Conservation (phyloP, 2,329 filamentous ascomycete species). For the Clonostachys byssicola region DNA sequence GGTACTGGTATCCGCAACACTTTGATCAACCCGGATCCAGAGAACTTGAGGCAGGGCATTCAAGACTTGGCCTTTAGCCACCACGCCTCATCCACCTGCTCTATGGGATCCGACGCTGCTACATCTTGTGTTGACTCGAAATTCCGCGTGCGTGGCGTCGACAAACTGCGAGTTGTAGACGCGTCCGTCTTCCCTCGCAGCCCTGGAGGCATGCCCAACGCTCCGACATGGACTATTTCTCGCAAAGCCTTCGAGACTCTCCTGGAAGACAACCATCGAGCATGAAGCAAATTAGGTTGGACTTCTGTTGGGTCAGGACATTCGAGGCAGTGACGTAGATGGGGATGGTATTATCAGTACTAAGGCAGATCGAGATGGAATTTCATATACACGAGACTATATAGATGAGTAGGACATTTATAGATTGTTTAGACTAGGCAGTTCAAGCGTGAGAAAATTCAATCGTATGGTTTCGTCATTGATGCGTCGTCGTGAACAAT, state of each 20-base stretch:
- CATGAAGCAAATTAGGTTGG: no score
- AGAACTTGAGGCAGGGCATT: conserved; percentile 9
- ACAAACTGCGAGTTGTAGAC: conserved; percentile 40
- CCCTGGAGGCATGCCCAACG: conserved; percentile 11
- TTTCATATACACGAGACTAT: no score
- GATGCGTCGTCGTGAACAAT: no score
- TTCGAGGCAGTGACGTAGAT: no score
- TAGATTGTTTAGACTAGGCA: no score
- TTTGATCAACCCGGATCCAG: neutral
- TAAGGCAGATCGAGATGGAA: no score
- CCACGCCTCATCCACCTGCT: conserved; percentile 24
- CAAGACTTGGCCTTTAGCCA: conserved; percentile 24
- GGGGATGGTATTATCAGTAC: no score
- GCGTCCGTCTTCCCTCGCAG: conserved; percentile 35
- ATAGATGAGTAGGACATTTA: no score
- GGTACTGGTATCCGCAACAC: conserved; percentile 1
- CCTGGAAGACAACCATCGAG: neutral
- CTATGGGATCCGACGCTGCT: conserved; percentile 31
- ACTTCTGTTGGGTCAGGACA: no score
- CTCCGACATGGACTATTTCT: conserved; percentile 2
- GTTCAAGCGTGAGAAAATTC: no score
- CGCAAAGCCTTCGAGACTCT: conserved; percentile 2
- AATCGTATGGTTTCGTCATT: no score
- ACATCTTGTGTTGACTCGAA: conserved; percentile 37
- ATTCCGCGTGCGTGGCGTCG: conserved; percentile 40